Base-by-base conservation (phyloP, 768 basidiomycete species). In the Rhodocollybia butyracea region DNA sequence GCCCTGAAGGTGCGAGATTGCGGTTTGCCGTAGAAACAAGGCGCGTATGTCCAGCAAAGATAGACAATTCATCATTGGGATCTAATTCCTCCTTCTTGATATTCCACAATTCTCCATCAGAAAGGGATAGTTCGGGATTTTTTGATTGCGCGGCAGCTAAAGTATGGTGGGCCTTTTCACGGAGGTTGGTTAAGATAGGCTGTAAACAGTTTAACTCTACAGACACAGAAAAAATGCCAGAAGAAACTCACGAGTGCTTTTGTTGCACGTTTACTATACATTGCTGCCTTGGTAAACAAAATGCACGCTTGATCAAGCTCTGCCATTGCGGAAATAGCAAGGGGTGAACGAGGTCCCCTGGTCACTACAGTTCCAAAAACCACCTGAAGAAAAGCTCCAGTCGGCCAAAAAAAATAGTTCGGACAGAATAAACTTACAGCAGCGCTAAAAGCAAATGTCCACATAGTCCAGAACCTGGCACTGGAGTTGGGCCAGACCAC, bases 281-380 rank as follows among this genome's bases (percentile, higher is more conserved):
- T 63, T 22, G 85, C 77, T 0, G 83, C 87, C 60, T 83, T 81
- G 1, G 78, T 71, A 65, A 90, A 89, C n/a, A 91, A 70, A 15
- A 80, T 65, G 57, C 78, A 84, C 0, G 86, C 87, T 40, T 81
- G 78, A 27, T 89, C 86, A 7, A 92, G 74, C 60, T 91, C 86
- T 19, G 73, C 67, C 69, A 91, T 83, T 3, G 90, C 90, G 2
- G 79, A 75, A 12, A 76, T 68, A 0, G 89, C 90, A 11, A 91
- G 66, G 0, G 85, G 81, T 1, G 85, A 88, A 5, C 79, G 72
- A 5, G 90, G 90, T 3, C 85, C 83, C 27, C 86, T 80, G 2
- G 86, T 88, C 2, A 88, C 90, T 19, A 92, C 85, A 3, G 87
- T 85, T 3, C 88, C 91, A 61, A 91, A 87, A 15, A 91, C 85